Evolutionary conservation across 2,329 filamentous ascomycete species (phyloP).

Genomic region (Claviceps sp.): DNA sequence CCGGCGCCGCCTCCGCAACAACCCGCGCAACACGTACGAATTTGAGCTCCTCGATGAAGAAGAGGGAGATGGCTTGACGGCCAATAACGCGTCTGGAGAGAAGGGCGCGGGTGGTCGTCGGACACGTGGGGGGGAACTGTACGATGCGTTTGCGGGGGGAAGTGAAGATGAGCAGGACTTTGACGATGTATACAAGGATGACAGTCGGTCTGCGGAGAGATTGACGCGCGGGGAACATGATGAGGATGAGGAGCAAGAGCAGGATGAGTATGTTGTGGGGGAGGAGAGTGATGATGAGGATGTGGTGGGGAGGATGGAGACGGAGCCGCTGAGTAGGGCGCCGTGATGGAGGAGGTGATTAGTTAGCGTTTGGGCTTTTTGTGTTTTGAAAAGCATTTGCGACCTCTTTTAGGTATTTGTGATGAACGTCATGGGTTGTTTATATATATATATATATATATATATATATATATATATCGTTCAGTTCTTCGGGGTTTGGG

Average conservation of each 20-base stretch:
- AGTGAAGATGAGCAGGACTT: slow-evolving; percentile 47
- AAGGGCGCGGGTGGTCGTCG: slow-evolving; percentile 33
- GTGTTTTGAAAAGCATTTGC: too few species aligned
- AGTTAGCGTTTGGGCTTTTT: too few species aligned
- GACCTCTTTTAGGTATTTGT: too few species aligned
- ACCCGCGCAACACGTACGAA: slow-evolving; percentile 72
- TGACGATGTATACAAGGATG: slow-evolving; percentile 27
- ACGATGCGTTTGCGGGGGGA: slow-evolving; percentile 93
- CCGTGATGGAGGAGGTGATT: not conserved
- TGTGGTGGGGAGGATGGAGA: slow-evolving; percentile 13
- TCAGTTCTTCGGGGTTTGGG: too few species aligned
- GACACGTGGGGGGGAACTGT: slow-evolving; percentile 71
- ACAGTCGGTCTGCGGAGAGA: slow-evolving; percentile 14
- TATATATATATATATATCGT: too few species aligned
- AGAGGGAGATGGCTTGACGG: slow-evolving; percentile 46
- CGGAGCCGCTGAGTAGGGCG: slow-evolving; percentile 11
- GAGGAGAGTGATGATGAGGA: slow-evolving; percentile 31
- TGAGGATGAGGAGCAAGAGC: slow-evolving; percentile 7
- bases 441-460: too few species aligned
- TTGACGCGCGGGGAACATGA: slow-evolving; percentile 12
- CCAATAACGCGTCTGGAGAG: slow-evolving; percentile 18
- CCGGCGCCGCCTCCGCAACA: slow-evolving; percentile 60
- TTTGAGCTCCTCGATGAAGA: slow-evolving; percentile 86
- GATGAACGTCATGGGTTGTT: too few species aligned
- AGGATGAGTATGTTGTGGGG: slow-evolving; percentile 37